phyloP scores from a whole-genome alignment of 2,329 filamentous ascomycete species.

The Penicillium expansum region DNA sequence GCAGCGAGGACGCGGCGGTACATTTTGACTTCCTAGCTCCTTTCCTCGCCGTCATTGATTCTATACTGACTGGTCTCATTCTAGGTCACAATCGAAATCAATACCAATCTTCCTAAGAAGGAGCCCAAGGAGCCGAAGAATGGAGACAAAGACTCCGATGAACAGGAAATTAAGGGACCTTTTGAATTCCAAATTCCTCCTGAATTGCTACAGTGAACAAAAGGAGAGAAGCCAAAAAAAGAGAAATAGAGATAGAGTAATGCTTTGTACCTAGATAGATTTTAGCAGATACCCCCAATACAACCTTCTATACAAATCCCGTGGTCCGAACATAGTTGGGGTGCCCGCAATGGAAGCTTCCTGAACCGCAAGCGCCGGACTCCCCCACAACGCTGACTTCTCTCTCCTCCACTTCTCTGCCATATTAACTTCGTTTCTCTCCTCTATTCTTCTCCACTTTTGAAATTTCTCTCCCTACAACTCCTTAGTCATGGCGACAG shows the following conservation, averaged over 20 bases:
- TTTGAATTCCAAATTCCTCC: conserved; percentile 29
- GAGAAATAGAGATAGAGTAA: conserved; percentile 8
- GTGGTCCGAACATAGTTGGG: background rate
- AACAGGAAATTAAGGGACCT: conserved; percentile 13
- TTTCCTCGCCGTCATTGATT: conserved; percentile 16
- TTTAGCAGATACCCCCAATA: conserved; percentile 8
- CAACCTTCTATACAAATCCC: background rate
- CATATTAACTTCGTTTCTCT: conserved; percentile 6
- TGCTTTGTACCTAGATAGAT: conserved; percentile 5
- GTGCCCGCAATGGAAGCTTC: conserved; percentile 39
- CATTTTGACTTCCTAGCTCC: conserved; percentile 34
- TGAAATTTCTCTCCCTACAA: conserved; percentile 3
- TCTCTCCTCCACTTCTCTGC: conserved; percentile 9
- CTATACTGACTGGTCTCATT: conserved; percentile 12
- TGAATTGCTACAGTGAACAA: conserved; percentile 25
- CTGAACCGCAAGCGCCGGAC: conserved; percentile 31
- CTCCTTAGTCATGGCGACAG: conserved; percentile 33
- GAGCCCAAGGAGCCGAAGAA: conserved; percentile 27
- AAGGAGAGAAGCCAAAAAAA: background rate
- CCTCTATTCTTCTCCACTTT: conserved; percentile 6
- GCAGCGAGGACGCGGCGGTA: conserved; percentile 58
- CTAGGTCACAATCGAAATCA: conserved; percentile 47
- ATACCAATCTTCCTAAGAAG: conserved; percentile 45
- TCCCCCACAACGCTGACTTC: conserved; percentile 18
- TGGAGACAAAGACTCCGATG: conserved; percentile 4